Evolutionary conservation across 2,329 filamentous ascomycete genomes (phyloP), one percentile per base, ranked within the genome.

Genomic region (Fusarium staphyleae): DNA sequence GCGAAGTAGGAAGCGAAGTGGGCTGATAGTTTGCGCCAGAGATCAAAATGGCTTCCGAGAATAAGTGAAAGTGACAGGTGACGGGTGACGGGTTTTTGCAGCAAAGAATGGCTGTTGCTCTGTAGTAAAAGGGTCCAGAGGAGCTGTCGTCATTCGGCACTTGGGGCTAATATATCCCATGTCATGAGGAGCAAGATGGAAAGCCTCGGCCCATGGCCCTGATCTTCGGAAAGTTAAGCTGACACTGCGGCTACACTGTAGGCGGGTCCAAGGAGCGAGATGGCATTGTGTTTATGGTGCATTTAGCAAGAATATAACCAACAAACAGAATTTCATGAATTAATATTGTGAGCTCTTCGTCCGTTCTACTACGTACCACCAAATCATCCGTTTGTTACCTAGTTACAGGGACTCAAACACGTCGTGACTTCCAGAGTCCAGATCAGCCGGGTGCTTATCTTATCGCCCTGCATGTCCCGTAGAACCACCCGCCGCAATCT

Each of bases 171-270:
- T n/a, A n/a, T n/a, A n/a, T n/a, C n/a, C n/a, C n/a, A n/a, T n/a
- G n/a, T n/a, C n/a, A 51, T 41, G 32, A 28, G 33, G 28, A 22
- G 41, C 52, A 30, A 14, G n/a, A 36, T 62, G 47, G 46, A 47
- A 66, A 57, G 53, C 63, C 63, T 66, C 63, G 63, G 63, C 54
- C 48, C 54, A 56, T 39, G 50, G 11, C 39, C 39, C 28, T 46
- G 5, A 5, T 8, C 5, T 24, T 24, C 5, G 22, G 22, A 9
- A 24, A 24, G 22, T 5, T 24, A 24, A 24, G 22, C 5, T 9
- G 7, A 9, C 8, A 24, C 22, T 24, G 22, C 9, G 2, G 9
- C 22, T 8, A 8, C 22, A 24, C 22, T 6, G n/a, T n/a, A n/a
- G n/a, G n/a, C n/a, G 22, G 22, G 5, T 24, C 8, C 7, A 24